A percentile compares a stretch with the other conserved stretches of the same genome.
Conservation (phyloP, 108 stramenopile species). For the Schizochytrium sp. region DNA sequence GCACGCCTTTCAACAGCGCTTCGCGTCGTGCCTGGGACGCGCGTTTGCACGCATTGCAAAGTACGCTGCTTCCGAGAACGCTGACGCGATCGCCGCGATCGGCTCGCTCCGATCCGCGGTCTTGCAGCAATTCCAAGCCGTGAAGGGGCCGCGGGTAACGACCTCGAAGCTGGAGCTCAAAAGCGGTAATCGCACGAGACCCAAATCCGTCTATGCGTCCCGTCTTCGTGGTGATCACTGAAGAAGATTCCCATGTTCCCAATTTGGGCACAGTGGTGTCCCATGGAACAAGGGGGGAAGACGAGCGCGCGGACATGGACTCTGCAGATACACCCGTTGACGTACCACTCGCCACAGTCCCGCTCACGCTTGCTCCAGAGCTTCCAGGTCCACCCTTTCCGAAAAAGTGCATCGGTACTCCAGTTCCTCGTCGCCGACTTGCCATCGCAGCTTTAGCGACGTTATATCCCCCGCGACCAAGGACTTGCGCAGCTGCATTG, state of each 20-base stretch:
- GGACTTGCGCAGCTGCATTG: no score
- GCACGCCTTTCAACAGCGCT: not conserved
- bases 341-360: not conserved
- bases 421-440: no score
- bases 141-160: no score
- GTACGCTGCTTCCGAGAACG: not conserved
- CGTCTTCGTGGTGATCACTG: no score
- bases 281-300: not conserved
- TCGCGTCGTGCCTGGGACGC: not conserved
- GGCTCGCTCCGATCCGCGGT: no score
- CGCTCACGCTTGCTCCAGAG: not conserved
- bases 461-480: no score
- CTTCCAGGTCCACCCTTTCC: not conserved
- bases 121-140: no score
- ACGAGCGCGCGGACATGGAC: not conserved
- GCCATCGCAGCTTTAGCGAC: no score
- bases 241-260: not conserved
- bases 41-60: not conserved
- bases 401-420: no score
- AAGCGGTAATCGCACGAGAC: not conserved
- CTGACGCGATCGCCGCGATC: no score
- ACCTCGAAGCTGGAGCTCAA: not conserved
- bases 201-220: not conserved
- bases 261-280: not conserved
- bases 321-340: not conserved